These are phyloP conservation scores for Globisporangium iwayamae DNA, from an alignment of 352 stramenopile species.

Conservation along the genomic window DNA sequence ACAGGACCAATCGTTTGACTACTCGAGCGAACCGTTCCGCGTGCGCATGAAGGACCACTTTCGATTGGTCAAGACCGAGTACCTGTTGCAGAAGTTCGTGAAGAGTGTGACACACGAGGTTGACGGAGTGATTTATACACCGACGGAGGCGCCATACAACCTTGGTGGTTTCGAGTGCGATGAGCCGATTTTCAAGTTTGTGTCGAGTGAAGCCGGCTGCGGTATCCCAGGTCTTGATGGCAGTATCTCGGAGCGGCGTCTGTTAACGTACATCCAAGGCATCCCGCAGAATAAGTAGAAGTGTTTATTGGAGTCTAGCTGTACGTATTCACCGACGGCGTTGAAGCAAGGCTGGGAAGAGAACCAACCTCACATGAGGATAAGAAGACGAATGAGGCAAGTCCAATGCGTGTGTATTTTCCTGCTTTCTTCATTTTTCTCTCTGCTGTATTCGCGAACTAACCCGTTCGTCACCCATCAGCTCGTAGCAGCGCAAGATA, in stretches of 20 bases:
- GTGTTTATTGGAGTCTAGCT: slow-evolving; percentile 13
- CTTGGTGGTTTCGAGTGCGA: slow-evolving; percentile 82
- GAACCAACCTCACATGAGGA: slow-evolving; percentile 4
- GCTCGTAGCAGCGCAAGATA: not conserved
- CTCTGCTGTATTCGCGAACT: not conserved
- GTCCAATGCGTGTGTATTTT: slow-evolving; percentile 7
- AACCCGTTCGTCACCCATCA: not conserved
- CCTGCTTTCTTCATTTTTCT: not conserved
- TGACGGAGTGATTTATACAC: slow-evolving; percentile 85
- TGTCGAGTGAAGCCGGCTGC: slow-evolving; percentile 69
- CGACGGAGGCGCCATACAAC: slow-evolving; percentile 79
- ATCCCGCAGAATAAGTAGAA: slow-evolving; percentile 54
- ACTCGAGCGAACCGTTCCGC: slow-evolving; percentile 77
- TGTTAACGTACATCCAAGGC: slow-evolving; percentile 80
- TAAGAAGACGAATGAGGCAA: slow-evolving; percentile 14
- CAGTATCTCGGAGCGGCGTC: slow-evolving; percentile 70
- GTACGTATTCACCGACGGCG: slow-evolving; percentile 4
- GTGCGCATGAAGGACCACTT: slow-evolving; percentile 90
- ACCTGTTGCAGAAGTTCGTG: slow-evolving; percentile 84
- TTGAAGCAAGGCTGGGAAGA: slow-evolving; percentile 1
- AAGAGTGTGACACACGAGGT: slow-evolving; percentile 84
- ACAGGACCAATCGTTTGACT: slow-evolving; percentile 77
- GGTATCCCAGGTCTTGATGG: slow-evolving; percentile 80
- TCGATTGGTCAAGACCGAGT: slow-evolving; percentile 82
- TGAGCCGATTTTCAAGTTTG: slow-evolving; percentile 87